These are phyloP conservation scores for Saturnispora sekii DNA, from an alignment of 805 yeast genomes.

Conservation along the genomic window DNA sequence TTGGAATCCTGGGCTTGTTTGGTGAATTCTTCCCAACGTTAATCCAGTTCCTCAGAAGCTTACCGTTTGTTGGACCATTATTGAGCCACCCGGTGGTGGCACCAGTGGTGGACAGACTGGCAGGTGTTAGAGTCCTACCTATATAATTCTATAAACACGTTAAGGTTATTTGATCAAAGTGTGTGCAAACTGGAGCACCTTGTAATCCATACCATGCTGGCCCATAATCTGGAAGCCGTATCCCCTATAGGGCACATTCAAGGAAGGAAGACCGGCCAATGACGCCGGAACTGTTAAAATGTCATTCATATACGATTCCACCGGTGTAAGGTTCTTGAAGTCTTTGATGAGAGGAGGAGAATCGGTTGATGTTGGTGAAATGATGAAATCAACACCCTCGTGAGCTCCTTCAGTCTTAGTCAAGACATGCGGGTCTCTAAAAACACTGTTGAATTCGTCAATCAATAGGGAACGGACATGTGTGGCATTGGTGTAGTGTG, in stretches of 20 bases:
- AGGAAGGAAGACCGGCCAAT: slow-evolving; percentile 82
- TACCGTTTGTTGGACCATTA: slow-evolving; percentile 82
- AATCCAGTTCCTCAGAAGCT: slow-evolving; percentile 72
- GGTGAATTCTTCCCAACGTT: slow-evolving; percentile 89
- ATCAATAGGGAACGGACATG: slow-evolving; percentile 50
- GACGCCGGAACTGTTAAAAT: slow-evolving; percentile 85
- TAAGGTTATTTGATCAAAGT: not conserved
- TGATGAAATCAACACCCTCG: slow-evolving; percentile 52
- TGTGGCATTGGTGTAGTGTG: slow-evolving; percentile 72
- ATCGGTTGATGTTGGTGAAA: slow-evolving; percentile 60
- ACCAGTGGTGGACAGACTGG: slow-evolving; percentile 56
- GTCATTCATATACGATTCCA: slow-evolving; percentile 69
- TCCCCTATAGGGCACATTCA: slow-evolving; percentile 56
- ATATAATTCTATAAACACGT: slow-evolving; percentile 28
- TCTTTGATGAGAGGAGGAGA: slow-evolving; percentile 36
- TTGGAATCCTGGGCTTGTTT: slow-evolving; percentile 85
- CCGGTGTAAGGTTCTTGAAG: slow-evolving; percentile 25
- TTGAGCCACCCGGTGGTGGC: slow-evolving; percentile 75
- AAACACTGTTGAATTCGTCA: slow-evolving; percentile 55
- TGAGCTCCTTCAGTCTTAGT: slow-evolving; percentile 4
- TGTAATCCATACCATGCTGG: slow-evolving; percentile 74
- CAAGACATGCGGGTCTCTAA: slow-evolving; percentile 40
- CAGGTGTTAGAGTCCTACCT: slow-evolving; percentile 61
- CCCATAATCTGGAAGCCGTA: slow-evolving; percentile 74
- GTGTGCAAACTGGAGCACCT: slow-evolving; percentile 36